Conservation (phyloP, 2,329 filamentous ascomycete genomes). For the Chaetomiaceae sp. region DNA sequence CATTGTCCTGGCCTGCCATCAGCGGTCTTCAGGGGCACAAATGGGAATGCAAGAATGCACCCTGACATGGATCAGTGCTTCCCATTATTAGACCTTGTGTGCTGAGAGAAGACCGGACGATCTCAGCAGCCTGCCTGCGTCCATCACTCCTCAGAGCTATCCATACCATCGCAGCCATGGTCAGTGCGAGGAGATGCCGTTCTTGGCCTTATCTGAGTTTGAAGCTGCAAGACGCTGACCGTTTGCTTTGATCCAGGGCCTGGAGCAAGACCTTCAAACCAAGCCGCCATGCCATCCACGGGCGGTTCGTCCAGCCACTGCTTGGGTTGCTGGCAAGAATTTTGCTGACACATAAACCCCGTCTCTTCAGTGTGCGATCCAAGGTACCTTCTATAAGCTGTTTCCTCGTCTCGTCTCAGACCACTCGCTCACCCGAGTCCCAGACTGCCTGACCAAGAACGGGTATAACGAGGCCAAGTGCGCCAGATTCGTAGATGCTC, state of each 20-base stretch:
- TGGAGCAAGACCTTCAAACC: slow-evolving; percentile 66
- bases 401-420: neutral
- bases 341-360: slow-evolving; percentile 1
- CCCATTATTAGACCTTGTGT: too few species aligned
- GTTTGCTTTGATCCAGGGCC: slow-evolving; percentile 40
- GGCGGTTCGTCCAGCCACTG: slow-evolving; percentile 55
- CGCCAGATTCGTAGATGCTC: slow-evolving; percentile 68
- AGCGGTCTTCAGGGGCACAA: too few species aligned
- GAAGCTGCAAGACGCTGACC: slow-evolving; percentile 26
- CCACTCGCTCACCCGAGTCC: neutral
- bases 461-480: slow-evolving; percentile 84
- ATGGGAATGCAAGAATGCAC: too few species aligned
- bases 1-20: too few species aligned
- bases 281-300: slow-evolving; percentile 81
- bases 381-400: slow-evolving; percentile 53
- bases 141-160: too few species aligned
- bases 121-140: neutral
- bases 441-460: slow-evolving; percentile 81
- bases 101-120: too few species aligned
- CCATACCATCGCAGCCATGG: slow-evolving; percentile 4
- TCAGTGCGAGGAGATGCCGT: neutral
- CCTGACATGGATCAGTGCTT: too few species aligned
- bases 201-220: too few species aligned
- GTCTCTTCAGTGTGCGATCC: slow-evolving; percentile 70
- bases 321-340: neutral